Percentiles rank a stretch among this genome's conserved stretches.
Evolutionary conservation across 2,329 filamentous ascomycete genomes (phyloP).

Genomic region (Phialophora verrucosa): DNA sequence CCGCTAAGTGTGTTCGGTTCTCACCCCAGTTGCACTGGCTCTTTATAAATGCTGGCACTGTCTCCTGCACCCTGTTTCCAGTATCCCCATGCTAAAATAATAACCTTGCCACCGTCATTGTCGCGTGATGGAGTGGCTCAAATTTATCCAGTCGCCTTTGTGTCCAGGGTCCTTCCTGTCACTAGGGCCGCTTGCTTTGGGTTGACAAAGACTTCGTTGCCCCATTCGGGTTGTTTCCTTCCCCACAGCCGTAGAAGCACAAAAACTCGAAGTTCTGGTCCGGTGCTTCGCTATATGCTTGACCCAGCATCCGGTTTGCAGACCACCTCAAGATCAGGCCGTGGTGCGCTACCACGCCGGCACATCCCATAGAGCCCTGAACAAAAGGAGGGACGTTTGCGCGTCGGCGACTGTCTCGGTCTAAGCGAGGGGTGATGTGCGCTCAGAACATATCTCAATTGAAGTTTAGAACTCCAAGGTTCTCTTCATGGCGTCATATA

Average conservation of each 20-base stretch:
- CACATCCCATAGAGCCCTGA: not conserved
- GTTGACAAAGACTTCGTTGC: not conserved
- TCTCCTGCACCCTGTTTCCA: not conserved
- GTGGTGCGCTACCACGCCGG: not conserved
- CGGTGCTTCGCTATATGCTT: not conserved
- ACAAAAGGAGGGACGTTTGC: not conserved
- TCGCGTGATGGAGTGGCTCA: not conserved
- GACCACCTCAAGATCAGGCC: not conserved
- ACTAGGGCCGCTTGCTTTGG: not conserved
- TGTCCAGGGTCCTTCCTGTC: not conserved
- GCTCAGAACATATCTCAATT: not conserved
- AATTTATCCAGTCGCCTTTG: not conserved
- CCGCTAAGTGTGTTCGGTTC: not conserved
- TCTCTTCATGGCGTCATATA: constrained; percentile 73
- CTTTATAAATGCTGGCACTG: not conserved
- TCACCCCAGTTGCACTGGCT: not conserved
- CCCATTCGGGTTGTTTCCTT: not conserved
- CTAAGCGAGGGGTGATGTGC: not conserved
- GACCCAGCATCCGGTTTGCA: not conserved
- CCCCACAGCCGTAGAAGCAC: not conserved
- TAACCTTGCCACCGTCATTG: not conserved
- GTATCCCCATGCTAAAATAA: not conserved
- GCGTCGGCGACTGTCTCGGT: not conserved
- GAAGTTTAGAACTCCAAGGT: constrained; percentile 65
- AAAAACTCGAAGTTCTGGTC: not conserved